Percentiles rank a stretch among this genome's conserved stretches.
Conservation (phyloP, 2,329 filamentous ascomycete species). For the Stemphylium vesicarium region DNA sequence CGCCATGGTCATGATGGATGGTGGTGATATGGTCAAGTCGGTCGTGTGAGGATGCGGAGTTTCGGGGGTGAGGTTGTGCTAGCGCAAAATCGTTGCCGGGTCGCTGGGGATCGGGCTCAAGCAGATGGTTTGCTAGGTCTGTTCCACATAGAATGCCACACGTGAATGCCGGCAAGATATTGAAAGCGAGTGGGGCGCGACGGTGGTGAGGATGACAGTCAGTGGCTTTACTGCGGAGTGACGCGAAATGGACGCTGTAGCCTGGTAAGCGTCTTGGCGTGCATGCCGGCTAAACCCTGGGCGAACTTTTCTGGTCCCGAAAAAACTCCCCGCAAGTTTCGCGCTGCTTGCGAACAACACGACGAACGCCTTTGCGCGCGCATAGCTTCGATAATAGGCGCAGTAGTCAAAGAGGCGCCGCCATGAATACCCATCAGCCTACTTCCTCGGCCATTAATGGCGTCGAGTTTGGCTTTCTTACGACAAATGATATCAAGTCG, state of each 20-base stretch:
- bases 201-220: slow-evolving; percentile 7
- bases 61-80: slow-evolving; percentile 4
- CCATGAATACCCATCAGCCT: slow-evolving; percentile 67
- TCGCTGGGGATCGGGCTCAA: neutral
- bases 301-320: slow-evolving; percentile 37
- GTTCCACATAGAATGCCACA: neutral
- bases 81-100: neutral
- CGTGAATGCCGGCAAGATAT: neutral
- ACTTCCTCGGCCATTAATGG: slow-evolving; percentile 81
- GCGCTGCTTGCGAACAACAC: slow-evolving; percentile 14
- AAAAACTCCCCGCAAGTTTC: slow-evolving; percentile 38
- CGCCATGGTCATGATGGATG: slow-evolving; percentile 38
- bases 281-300: slow-evolving; percentile 33
- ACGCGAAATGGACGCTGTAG: slow-evolving; percentile 20
- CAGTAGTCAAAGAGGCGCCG: slow-evolving; percentile 16
- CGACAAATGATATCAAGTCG: slow-evolving; percentile 79
- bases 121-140: neutral
- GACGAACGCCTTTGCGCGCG: slow-evolving; percentile 20
- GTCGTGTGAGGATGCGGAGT: slow-evolving; percentile 9
- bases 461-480: slow-evolving; percentile 89
- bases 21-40: neutral
- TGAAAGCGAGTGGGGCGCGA: neutral
- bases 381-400: slow-evolving; percentile 21
- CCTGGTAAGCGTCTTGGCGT: slow-evolving; percentile 20
- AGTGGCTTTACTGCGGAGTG: slow-evolving; percentile 15